These are phyloP conservation scores for Suillus paluster DNA, from an alignment of 768 basidiomycete genomes.

Conservation along the genomic window DNA sequence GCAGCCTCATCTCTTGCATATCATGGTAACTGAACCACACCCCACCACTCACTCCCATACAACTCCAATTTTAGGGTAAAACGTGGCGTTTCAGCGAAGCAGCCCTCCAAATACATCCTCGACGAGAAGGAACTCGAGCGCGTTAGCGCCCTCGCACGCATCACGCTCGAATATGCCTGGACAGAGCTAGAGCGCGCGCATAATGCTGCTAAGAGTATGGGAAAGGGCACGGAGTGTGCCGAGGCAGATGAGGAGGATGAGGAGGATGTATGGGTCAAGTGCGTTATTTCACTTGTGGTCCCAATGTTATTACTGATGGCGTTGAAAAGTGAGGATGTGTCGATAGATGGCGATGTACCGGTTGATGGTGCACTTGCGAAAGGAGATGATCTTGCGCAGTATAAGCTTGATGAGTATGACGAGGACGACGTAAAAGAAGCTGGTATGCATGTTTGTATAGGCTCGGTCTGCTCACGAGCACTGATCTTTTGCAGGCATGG, in stretches of 20 bases:
- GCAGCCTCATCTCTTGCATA: constrained; percentile 74
- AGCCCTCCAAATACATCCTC: constrained; percentile 87
- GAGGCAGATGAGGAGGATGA: constrained; percentile 62
- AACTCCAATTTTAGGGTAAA: constrained; percentile 60
- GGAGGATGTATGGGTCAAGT: constrained; percentile 86
- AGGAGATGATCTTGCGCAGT: too few relatives aligned
- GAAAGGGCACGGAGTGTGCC: constrained; percentile 63
- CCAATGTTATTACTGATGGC: constrained; percentile 19
- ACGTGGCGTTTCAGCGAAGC: constrained; percentile 71
- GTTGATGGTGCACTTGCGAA: too few relatives aligned
- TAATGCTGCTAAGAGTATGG: constrained; percentile 74
- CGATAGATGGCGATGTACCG: constrained; percentile 35
- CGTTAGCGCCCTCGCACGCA: constrained; percentile 83
- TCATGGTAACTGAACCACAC: constrained; percentile 48
- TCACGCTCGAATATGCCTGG: constrained; percentile 90
- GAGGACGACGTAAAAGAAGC: too few relatives aligned
- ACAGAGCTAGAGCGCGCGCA: constrained; percentile 84
- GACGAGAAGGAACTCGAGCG: constrained; percentile 90
- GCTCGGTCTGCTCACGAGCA: too few relatives aligned
- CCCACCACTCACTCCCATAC: neutral
- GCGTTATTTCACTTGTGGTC: constrained; percentile 43
- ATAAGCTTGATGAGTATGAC: too few relatives aligned
- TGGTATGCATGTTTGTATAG: too few relatives aligned
- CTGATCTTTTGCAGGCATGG: too few relatives aligned
- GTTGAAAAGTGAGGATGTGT: constrained; percentile 48